phyloP scores from a whole-genome alignment of 2,329 filamentous ascomycete genomes.

The Fusarium redolens region DNA sequence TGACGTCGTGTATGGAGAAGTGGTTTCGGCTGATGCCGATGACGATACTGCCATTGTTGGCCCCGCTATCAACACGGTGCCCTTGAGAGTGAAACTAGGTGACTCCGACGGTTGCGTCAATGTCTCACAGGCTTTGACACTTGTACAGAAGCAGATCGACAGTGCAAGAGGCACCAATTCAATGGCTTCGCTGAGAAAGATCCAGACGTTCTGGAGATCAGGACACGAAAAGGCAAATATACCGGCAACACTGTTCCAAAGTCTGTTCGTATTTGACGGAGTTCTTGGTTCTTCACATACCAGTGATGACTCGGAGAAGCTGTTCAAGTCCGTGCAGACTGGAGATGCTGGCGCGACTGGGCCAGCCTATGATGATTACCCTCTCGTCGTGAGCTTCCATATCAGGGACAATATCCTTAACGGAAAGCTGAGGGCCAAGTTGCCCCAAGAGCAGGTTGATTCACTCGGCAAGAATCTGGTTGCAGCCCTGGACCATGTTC shows the following conservation, averaged over 20 bases:
- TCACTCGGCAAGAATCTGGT: background rate
- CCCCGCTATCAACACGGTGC: conserved; percentile 18
- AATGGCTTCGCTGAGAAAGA: conserved; percentile 21
- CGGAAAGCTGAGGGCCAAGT: conserved; percentile 19
- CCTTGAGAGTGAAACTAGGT: background rate
- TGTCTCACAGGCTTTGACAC: background rate
- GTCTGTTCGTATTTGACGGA: conserved; percentile 26
- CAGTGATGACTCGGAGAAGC: background rate
- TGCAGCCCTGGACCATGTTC: background rate
- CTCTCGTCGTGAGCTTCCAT: conserved; percentile 22
- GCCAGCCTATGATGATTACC: conserved; percentile 19
- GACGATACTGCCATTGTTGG: background rate
- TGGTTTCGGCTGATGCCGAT: background rate
- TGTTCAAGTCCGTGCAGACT: background rate
- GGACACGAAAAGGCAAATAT: background rate
- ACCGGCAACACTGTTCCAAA: conserved; percentile 13
- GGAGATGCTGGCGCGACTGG: background rate
- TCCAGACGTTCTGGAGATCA: conserved; percentile 18
- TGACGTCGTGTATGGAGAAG: conserved; percentile 16
- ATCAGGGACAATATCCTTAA: conserved; percentile 6
- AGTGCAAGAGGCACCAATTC: conserved; percentile 2
- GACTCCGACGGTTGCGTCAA: rapidly evolving
- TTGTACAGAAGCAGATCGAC: conserved; percentile 5
- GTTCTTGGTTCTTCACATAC: background rate
- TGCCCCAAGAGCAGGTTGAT: background rate